phyloP scores from a whole-genome alignment of 345 rosid species.

The Camelina hispida region DNA sequence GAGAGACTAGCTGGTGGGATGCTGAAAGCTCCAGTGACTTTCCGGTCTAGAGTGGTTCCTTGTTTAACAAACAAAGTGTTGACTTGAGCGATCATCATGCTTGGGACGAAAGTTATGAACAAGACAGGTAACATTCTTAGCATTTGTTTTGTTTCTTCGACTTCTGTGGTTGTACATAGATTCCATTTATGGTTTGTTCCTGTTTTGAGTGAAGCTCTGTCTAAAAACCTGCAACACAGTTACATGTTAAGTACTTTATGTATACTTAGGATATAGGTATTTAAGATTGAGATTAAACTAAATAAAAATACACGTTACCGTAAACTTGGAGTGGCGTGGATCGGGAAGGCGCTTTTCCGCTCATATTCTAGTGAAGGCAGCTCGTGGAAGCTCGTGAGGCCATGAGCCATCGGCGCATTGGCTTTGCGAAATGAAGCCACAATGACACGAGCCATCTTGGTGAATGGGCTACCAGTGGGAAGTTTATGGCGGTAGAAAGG shows the following conservation, averaged over 20 bases:
- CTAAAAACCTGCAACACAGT: conserved; percentile 61
- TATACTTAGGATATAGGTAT: background rate
- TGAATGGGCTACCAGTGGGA: conserved; percentile 78
- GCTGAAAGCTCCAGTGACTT: conserved; percentile 49
- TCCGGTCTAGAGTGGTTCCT: conserved; percentile 81
- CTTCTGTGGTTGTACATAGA: conserved; percentile 80
- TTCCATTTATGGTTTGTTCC: conserved; percentile 61
- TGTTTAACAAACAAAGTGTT: conserved; percentile 87
- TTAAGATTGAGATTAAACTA: background rate
- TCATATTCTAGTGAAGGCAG: conserved; percentile 60
- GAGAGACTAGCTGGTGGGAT: conserved; percentile 79
- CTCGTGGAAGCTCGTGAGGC: conserved; percentile 59
- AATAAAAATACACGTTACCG: conserved; percentile 46
- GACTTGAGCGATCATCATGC: conserved; percentile 77
- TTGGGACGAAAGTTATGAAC: conserved; percentile 75
- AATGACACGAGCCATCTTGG: conserved; percentile 74
- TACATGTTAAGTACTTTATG: background rate
- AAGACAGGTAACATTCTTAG: conserved; percentile 80
- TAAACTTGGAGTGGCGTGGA: conserved; percentile 60
- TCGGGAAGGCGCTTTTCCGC: conserved; percentile 58
- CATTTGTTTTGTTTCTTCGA: conserved; percentile 96
- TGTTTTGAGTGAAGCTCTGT: conserved; percentile 70
- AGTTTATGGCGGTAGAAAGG: conserved; percentile 71
- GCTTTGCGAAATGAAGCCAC: conserved; percentile 72
- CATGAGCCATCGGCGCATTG: conserved; percentile 51